A percentile compares a stretch with the other conserved stretches of the same genome.
Conservation (phyloP, 2,329 filamentous ascomycete species). For the Diaporthe longicolla region DNA sequence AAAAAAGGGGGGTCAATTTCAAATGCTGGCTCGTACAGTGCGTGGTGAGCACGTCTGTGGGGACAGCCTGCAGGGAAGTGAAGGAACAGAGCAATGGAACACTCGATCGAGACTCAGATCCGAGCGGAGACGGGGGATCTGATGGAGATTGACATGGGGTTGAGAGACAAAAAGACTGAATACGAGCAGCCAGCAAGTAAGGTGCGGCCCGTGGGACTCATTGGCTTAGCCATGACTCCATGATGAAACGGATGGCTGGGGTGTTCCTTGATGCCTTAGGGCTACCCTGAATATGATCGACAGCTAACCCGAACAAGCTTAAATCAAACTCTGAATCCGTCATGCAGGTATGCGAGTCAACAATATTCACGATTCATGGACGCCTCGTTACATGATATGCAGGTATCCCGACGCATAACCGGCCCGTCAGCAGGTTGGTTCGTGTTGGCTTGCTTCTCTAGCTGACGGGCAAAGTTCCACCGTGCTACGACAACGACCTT, state of each 20-base stretch:
- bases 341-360: background rate
- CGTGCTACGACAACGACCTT: background rate
- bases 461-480: background rate
- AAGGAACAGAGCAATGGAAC: constrained; percentile 21
- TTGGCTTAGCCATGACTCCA: constrained; percentile 22
- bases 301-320: constrained; percentile 33
- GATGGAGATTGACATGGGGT: constrained; percentile 10
- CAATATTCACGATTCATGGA: background rate
- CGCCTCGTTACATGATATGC: background rate
- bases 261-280: background rate
- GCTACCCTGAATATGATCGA: background rate
- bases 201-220: constrained; percentile 13
- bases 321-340: background rate
- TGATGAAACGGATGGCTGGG: constrained; percentile 19
- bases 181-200: constrained; percentile 29
- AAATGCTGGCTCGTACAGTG: background rate
- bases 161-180: background rate
- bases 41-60: background rate
- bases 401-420: background rate
- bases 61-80: constrained; percentile 5
- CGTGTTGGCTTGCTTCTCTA: background rate
- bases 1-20: too few relatives aligned
- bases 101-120: constrained; percentile 31
- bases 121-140: constrained; percentile 15
- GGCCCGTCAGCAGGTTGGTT: constrained; percentile 3